Evolutionary conservation across 306 rosid species (phyloP).

Genomic region (Albizia julibrissin): DNA sequence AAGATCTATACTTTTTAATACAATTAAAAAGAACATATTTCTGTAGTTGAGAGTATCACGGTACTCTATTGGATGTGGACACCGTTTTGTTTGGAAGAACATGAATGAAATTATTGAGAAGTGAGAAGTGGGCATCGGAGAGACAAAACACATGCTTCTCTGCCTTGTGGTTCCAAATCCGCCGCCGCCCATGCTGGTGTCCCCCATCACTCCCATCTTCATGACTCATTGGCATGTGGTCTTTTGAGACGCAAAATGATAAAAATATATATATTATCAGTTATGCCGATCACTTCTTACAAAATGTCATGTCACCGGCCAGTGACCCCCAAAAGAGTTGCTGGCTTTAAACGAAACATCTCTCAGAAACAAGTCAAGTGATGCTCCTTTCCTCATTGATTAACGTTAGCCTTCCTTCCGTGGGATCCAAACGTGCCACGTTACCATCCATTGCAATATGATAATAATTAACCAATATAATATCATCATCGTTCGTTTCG

Average conservation of each 20-base stretch:
- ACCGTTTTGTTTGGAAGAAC: neutral
- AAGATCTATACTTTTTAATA: neutral
- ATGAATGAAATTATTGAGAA: neutral
- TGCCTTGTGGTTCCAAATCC: neutral
- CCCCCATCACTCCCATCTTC: neutral
- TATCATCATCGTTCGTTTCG: neutral
- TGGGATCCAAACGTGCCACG: neutral
- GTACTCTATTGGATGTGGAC: neutral
- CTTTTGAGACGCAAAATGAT: neutral
- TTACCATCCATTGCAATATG: neutral
- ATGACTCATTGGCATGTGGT: neutral
- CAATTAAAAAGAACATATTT: neutral
- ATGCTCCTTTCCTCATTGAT: neutral
- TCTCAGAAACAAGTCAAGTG: neutral
- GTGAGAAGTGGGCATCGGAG: neutral
- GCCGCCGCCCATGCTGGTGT: neutral
- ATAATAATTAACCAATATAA: neutral
- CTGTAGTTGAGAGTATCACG: neutral
- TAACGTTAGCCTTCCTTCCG: neutral
- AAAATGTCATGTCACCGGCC: neutral
- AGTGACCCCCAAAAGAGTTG: neutral
- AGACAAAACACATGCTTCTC: neutral
- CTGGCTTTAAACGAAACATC: neutral
- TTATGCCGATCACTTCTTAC: neutral
- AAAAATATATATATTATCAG: no score